These are phyloP conservation scores for Ogataea siamensis DNA, from an alignment of 805 yeast species.

Conservation along the genomic window DNA sequence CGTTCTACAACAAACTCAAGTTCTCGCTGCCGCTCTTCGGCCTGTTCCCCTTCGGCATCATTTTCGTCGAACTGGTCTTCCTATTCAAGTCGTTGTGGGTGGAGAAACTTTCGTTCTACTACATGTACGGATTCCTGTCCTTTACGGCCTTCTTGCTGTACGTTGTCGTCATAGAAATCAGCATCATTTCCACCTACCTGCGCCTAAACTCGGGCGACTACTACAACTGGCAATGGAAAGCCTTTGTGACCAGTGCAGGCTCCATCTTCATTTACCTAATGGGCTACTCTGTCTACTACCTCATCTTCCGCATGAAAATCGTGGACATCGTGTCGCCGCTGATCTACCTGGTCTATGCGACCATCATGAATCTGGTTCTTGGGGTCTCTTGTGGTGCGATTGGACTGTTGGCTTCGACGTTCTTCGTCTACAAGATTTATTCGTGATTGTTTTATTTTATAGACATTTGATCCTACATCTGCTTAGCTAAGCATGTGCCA, in stretches of 20 bases:
- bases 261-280: conserved; percentile 73
- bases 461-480: conserved; percentile 2
- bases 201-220: conserved; percentile 50
- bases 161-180: conserved; percentile 66
- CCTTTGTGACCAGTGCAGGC: conserved; percentile 64
- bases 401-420: conserved; percentile 63
- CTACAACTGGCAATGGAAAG: conserved; percentile 80
- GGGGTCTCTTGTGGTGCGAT: conserved; percentile 76
- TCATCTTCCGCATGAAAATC: conserved; percentile 53
- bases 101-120: conserved; percentile 74
- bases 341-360: conserved; percentile 70
- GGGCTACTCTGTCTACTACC: conserved; percentile 66
- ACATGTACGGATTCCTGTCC: conserved; percentile 75
- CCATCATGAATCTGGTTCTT: conserved; percentile 57
- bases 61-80: conserved; percentile 74
- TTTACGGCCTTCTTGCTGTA: conserved; percentile 57
- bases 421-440: conserved; percentile 63
- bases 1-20: conserved; percentile 33
- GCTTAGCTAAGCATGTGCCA: conserved; percentile 4
- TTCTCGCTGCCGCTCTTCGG: conserved; percentile 56
- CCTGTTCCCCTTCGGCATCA: conserved; percentile 71
- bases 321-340: conserved; percentile 65
- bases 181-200: conserved; percentile 66
- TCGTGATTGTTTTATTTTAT: conserved; percentile 28
- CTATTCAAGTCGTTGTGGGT: conserved; percentile 77